Evolutionary conservation across 345 rosid genomes (phyloP).

Genomic region (Jatropha curcas): DNA sequence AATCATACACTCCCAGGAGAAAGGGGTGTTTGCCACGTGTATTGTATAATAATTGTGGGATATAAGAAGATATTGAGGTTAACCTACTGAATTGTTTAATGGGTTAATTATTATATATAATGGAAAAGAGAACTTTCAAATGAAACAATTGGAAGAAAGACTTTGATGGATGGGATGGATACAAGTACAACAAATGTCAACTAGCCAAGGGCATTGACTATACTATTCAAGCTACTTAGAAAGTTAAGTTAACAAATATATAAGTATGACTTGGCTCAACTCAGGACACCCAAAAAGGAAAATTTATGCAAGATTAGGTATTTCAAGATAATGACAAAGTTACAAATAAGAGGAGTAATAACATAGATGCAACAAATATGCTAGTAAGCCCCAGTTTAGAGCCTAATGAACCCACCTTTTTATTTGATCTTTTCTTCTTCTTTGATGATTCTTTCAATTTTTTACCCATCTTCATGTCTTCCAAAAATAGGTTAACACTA

Average conservation of each 20-base stretch:
- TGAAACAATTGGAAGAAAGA: not conserved
- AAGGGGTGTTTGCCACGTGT: not conserved
- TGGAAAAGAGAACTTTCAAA: too few relatives aligned
- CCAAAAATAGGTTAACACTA: slow-evolving; percentile 30
- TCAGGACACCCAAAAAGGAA: not conserved
- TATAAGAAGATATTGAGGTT: too few relatives aligned
- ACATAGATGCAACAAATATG: slow-evolving; percentile 3
- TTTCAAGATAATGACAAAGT: not conserved
- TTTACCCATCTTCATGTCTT: slow-evolving; percentile 7
- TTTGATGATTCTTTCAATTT: not conserved
- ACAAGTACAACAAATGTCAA: not conserved
- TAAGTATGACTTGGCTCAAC: not conserved
- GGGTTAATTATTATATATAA: too few relatives aligned
- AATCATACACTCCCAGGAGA: not conserved
- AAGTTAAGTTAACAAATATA: not conserved
- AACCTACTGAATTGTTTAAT: too few relatives aligned
- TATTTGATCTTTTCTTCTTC: not conserved
- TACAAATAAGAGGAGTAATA: not conserved
- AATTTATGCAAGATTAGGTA: too few relatives aligned
- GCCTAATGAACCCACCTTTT: not conserved
- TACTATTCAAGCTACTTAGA: not conserved
- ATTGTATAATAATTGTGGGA: not conserved
- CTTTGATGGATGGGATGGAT: too few relatives aligned
- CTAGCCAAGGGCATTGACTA: not conserved
- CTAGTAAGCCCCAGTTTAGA: slow-evolving; percentile 7